Base-by-base conservation (phyloP, 441 rosid species). In the Gossypium gossypioides region DNA sequence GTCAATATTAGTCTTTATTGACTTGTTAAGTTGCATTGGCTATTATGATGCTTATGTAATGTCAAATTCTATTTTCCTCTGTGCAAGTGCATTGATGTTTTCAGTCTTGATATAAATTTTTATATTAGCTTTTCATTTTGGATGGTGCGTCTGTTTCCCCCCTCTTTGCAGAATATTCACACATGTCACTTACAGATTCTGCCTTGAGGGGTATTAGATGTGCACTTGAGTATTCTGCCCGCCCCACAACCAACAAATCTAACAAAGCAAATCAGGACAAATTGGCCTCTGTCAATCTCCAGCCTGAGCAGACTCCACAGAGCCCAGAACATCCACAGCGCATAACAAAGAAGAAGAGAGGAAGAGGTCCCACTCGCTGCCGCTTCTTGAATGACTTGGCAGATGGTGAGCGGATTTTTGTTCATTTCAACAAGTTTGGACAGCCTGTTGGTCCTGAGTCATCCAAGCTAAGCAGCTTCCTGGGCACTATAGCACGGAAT, bases 371-470 rank as follows among this genome's bases (percentile, higher is more conserved):
- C 27, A 74, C 79, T 25, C 52, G 54, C 6, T 78, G 84, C 76
- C 79, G 67, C 24, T 68, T 61, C 67, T 61, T 78, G 72, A 72
- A 64, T 21, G 77, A 80, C 57, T 13, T 76, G 65, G 67, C 62
- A 42, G 79, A 78, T 21, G 86, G 82, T 60, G 74, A 74, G 52
- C 76, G 76, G 32, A 72, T 83, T 29, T 29, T 48, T 59, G 77
- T 83, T 64, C 77, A 78, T 29, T 8, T 78, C 79, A 83, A 83
- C 57, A 44, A 27, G 24, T 18, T 76, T 62, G 84, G 86, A 25
- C 86, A 83, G 66, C 82, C 86, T 61, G 58, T 80, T 72, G 86
- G 86, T 27, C 62, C 75, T 15, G 79, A 80, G 65, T 68, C 84
- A 64, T 51, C 70, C 44, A 83, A 80, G 73, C 65, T 83, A 40